Evolutionary conservation across 257 asterid genomes (phyloP), one percentile per base, ranked within the genome.

Genomic region (Asclepias syriaca): DNA sequence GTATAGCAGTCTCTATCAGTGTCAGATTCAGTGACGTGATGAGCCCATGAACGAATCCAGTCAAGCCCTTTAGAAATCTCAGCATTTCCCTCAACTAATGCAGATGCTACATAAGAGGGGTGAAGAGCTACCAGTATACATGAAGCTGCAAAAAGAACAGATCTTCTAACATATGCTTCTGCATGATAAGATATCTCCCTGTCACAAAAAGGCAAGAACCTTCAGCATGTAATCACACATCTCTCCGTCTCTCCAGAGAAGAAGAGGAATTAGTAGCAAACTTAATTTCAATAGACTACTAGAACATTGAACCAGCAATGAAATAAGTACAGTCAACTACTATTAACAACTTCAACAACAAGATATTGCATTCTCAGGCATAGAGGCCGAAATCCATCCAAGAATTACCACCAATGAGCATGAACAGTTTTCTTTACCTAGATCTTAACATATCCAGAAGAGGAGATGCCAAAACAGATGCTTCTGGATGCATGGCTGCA

Each of bases 401-500:
- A 56, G 27, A 53, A 27, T 24, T 53, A 71, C 10, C 15, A 54
- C 37, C 34, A 9, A 22, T 24, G 13, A 58, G 50, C 60, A 32
- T 56, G 19, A 64, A 60, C 48, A 71, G 11, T 60, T 61, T 16
- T 58, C 32, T 54, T 32, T 81, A 91, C 98, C 98, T 88, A 78
- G 89, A 83, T 77, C 89, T 86, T 73, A 94, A 68, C 96, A 94
- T 88, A 80, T 94, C 97, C 81, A 95, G 71, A 75, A 92, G 96
- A 50, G 95, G 94, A 71, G 92, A 80, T 67, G 94, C 98, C 86
- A 95, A 74, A 76, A 89, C 86, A 27, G 91, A 92, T 73, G 98
- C 97, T 82, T 95, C 98, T 34, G 98, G 99, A 80, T 95, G 99
- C 98, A 92, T 86, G 39, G 94, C 89, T 24, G 97, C 91, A 79